phyloP scores from a whole-genome alignment of 1,284 basidiomycete species.

The Cerioporus squamosus region DNA sequence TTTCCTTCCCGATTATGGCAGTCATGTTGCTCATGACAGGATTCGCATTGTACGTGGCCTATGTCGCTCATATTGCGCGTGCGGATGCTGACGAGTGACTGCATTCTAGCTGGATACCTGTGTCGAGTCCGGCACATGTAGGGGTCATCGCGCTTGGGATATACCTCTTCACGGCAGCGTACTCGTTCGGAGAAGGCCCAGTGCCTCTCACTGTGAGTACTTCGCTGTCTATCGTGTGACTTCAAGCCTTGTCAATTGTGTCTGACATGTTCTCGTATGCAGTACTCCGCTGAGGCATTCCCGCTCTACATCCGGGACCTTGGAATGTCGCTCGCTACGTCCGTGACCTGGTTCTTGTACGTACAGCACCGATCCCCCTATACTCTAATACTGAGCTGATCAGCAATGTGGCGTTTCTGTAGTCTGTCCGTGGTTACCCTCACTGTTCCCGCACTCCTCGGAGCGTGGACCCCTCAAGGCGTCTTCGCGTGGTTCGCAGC shows the following conservation, averaged over 20 bases:
- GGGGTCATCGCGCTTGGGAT: constrained; percentile 62
- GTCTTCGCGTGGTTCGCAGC: constrained; percentile 62
- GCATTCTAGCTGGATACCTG: constrained; percentile 40
- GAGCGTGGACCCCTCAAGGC: constrained; percentile 62
- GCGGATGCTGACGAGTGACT: too few species aligned
- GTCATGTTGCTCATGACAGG: constrained; percentile 66
- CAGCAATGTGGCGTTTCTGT: not conserved
- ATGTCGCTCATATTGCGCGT: constrained; percentile 57
- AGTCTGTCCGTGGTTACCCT: constrained; percentile 65
- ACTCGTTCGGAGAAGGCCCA: constrained; percentile 79
- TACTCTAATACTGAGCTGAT: not conserved
- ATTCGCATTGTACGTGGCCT: constrained; percentile 48
- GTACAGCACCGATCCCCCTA: not conserved
- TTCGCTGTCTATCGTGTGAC: not conserved
- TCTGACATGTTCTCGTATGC: too few species aligned
- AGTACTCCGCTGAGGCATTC: constrained; percentile 74
- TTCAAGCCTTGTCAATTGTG: too few species aligned
- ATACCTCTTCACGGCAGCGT: constrained; percentile 66
- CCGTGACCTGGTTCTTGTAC: constrained; percentile 63
- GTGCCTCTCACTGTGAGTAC: constrained; percentile 68
- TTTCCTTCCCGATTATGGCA: constrained; percentile 71
- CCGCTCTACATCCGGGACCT: constrained; percentile 74
- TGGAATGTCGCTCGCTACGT: constrained; percentile 74
- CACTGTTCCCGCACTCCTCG: constrained; percentile 65
- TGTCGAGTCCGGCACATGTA: constrained; percentile 42